phyloP scores from a whole-genome alignment of 257 asterid species.

The Lantana camara region DNA sequence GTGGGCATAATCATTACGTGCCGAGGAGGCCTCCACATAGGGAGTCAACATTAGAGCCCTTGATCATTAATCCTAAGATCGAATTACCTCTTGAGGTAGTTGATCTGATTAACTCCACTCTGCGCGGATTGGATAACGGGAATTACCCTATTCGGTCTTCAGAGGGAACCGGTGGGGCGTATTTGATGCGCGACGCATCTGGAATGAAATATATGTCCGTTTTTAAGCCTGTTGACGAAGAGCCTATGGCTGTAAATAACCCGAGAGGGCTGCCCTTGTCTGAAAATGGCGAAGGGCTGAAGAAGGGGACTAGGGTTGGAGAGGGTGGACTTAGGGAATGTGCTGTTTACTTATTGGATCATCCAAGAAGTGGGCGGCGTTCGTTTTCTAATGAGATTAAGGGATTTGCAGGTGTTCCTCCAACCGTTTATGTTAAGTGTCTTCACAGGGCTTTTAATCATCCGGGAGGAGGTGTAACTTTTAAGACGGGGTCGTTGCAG shows the following conservation, averaged over 20 bases:
- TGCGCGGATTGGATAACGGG: conserved; percentile 63
- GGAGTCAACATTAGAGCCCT: conserved; percentile 60
- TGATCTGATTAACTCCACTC: conserved; percentile 56
- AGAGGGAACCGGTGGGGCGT: conserved; percentile 95
- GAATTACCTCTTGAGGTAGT: conserved; percentile 54
- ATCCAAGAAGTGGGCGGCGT: conserved; percentile 78
- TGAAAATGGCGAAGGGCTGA: conserved; percentile 82
- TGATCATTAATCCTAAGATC: conserved; percentile 67
- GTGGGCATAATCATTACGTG: conserved; percentile 33
- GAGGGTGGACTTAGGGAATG: conserved; percentile 92
- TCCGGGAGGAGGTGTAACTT: conserved; percentile 45
- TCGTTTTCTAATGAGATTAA: conserved; percentile 51
- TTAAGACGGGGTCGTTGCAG: conserved; percentile 81
- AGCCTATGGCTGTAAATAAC: conserved; percentile 88
- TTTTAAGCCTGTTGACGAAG: conserved; percentile 90
- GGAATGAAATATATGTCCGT: conserved; percentile 68
- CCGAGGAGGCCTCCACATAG: conserved; percentile 45
- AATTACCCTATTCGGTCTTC: conserved; percentile 65
- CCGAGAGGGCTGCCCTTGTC: conserved; percentile 90
- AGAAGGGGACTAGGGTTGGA: conserved; percentile 92
- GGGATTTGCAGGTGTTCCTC: conserved; percentile 91
- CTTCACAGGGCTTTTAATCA: conserved; percentile 76
- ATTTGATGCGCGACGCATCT: conserved; percentile 69
- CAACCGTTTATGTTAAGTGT: conserved; percentile 64
- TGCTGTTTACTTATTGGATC: conserved; percentile 85